Conservation (phyloP, 129 eudicot species). For the Tanacetum coccineum region DNA sequence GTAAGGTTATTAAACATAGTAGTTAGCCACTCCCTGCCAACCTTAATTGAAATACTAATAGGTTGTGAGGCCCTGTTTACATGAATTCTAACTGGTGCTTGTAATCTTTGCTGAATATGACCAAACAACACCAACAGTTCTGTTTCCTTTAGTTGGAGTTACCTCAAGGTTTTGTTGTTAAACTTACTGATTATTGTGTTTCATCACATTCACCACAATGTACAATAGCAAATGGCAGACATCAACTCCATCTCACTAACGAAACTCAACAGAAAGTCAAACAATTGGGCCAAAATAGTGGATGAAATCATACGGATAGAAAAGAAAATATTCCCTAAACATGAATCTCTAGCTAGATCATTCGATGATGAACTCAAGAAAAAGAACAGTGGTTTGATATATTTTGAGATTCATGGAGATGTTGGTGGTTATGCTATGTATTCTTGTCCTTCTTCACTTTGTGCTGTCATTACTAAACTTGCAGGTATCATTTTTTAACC, state of each 20-base stretch:
- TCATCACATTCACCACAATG: too few relatives aligned
- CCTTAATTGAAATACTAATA: too few relatives aligned
- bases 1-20: too few relatives aligned
- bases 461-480: conserved; percentile 66
- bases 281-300: conserved; percentile 37
- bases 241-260: conserved; percentile 4
- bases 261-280: conserved; percentile 53
- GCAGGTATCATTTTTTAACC: conserved; percentile 45
- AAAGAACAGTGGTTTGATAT: conserved; percentile 71
- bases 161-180: too few relatives aligned
- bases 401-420: conserved; percentile 38
- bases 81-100: too few relatives aligned
- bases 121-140: too few relatives aligned
- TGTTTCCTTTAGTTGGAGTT: too few relatives aligned
- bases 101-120: too few relatives aligned
- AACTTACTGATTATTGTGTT: too few relatives aligned
- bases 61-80: too few relatives aligned
- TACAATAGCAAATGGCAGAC: conserved; percentile 20
- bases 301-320: conserved; percentile 72
- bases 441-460: conserved; percentile 77
- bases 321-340: conserved; percentile 83
- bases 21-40: too few relatives aligned
- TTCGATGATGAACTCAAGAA: conserved; percentile 65
- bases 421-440: conserved; percentile 89
- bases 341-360: conserved; percentile 79